These are phyloP conservation scores for Tephrocybe sp. DNA, from an alignment of 768 basidiomycete genomes.

Conservation along the genomic window DNA sequence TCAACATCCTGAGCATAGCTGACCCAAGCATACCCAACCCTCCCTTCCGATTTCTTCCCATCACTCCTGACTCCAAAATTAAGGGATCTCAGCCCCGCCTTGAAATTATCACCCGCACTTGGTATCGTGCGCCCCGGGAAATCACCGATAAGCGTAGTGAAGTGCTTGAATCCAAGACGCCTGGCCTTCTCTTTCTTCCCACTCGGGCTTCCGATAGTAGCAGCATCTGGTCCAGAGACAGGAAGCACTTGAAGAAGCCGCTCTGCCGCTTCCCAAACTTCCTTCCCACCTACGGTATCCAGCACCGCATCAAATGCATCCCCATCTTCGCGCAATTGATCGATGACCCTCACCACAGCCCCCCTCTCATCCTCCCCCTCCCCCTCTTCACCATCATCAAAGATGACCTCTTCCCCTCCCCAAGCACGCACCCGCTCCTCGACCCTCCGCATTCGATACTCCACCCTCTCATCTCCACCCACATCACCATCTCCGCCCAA, in stretches of 20 bases:
- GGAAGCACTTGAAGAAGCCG: constrained; percentile 47
- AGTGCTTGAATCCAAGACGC: constrained; percentile 44
- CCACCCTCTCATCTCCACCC: constrained; percentile 37
- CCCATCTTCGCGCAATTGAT: constrained; percentile 49
- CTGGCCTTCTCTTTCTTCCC: constrained; percentile 23
- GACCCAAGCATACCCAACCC: constrained; percentile 83
- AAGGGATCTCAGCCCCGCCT: constrained; percentile 68
- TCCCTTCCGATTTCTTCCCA: constrained; percentile 30
- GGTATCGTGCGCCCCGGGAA: constrained; percentile 63
- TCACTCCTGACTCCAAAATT: constrained; percentile 28
- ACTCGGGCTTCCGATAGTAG: constrained; percentile 14
- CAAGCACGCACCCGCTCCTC: constrained; percentile 60
- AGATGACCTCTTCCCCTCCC: constrained; percentile 80
- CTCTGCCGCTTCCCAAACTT: constrained; percentile 75
- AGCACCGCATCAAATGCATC: constrained; percentile 77
- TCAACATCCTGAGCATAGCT: constrained; percentile 78
- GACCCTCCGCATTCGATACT: constrained; percentile 41
- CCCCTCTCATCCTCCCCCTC: constrained; percentile 41
- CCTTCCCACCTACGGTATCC: constrained; percentile 81
- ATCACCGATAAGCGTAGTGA: constrained; percentile 83
- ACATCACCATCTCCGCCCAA: constrained; percentile 7
- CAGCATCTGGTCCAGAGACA: constrained; percentile 16
- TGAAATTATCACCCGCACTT: constrained; percentile 70
- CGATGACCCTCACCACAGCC: constrained; percentile 51
- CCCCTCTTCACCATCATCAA: constrained; percentile 51